These are phyloP conservation scores for Scytalidium sp. DNA, from an alignment of 2,329 filamentous ascomycete genomes.

Conservation along the genomic window DNA sequence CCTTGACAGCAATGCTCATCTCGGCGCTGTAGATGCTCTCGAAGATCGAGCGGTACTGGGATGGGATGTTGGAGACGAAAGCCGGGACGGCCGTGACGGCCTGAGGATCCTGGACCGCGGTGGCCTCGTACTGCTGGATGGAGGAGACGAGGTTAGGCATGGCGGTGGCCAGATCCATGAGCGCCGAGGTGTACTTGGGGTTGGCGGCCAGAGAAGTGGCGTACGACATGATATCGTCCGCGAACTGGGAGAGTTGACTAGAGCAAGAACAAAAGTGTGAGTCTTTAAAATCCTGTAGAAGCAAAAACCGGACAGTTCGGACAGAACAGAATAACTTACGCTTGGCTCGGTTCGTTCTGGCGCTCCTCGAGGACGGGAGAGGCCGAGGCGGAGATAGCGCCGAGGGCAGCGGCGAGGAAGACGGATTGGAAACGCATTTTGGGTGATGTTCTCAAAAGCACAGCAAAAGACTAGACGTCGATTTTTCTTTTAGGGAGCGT, in stretches of 20 bases:
- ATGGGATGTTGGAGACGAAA: conserved; percentile 6
- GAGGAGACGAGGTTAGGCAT: conserved; percentile 3
- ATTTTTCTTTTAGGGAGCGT: neutral
- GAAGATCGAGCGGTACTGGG: conserved; percentile 6
- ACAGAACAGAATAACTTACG: neutral
- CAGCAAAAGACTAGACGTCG: conserved; percentile 1
- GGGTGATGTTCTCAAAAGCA: neutral
- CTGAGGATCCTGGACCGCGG: neutral
- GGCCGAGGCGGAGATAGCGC: neutral
- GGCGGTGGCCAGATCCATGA: conserved; percentile 6
- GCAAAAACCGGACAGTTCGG: too few species aligned
- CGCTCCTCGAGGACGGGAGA: neutral
- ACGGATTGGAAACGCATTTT: neutral
- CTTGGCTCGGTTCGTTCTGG: neutral
- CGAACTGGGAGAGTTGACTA: conserved; percentile 6
- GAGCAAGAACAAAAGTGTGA: neutral
- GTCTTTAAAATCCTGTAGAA: neutral
- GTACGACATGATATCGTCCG: conserved; percentile 5
- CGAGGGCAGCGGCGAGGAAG: neutral
- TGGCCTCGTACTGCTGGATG: conserved; percentile 1
- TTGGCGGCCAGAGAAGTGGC: conserved; percentile 4
- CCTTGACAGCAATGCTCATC: conserved; percentile 4
- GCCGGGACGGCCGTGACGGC: neutral
- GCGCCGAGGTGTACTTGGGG: conserved; percentile 4
- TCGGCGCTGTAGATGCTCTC: conserved; percentile 6